Evolutionary conservation across 495 filamentous ascomycete genomes (phyloP), one percentile per base, ranked within the genome.

Genomic region (Sordaria brevicollis): DNA sequence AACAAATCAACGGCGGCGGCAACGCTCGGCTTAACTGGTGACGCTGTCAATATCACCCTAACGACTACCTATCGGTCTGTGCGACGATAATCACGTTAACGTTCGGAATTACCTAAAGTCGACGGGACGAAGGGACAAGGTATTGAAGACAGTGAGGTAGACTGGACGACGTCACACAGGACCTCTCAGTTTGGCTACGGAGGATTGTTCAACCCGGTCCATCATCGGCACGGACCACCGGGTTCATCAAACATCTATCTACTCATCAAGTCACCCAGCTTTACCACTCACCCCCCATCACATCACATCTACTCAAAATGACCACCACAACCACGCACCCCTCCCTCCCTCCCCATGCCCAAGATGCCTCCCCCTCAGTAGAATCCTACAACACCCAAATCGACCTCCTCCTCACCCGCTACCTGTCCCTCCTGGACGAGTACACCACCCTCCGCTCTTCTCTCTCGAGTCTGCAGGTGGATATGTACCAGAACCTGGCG

Each of bases 391-490:
- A 62, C 49, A 19, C 68, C 21, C 68, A 43, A 36, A 84, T 96
- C 69, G 92, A 95, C 76, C 68, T 67, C 21, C 86, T 93, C 33
- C 83, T 94, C 3, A 86, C 89, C 75, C 81, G 84, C 35, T 94
- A 95, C 77, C 85, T 96, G 15, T 36, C 78, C 67, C 85, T 92
- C 5, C 82, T 97, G 0, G 85, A 95, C 79, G 78, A 85, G 71
- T 92, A 97, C 81, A 87, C 90, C 65, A 79, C 79, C 34, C 79
- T 91, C 21, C 88, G 89, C 37, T 76, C 79, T 35, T 73, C 83
- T 21, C 80, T 95, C 11, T 80, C 80, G 38, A 75, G 78, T 31
- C 77, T 86, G 25, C 82, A 93, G 33, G 83, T 88, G 21, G 85
- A 83, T 70, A 76, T 84, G 36, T 81, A 80, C 72, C 83, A 83